These are phyloP conservation scores for Aotearoamyces nothofagi DNA, from an alignment of 2,329 filamentous ascomycete species.

Conservation along the genomic window DNA sequence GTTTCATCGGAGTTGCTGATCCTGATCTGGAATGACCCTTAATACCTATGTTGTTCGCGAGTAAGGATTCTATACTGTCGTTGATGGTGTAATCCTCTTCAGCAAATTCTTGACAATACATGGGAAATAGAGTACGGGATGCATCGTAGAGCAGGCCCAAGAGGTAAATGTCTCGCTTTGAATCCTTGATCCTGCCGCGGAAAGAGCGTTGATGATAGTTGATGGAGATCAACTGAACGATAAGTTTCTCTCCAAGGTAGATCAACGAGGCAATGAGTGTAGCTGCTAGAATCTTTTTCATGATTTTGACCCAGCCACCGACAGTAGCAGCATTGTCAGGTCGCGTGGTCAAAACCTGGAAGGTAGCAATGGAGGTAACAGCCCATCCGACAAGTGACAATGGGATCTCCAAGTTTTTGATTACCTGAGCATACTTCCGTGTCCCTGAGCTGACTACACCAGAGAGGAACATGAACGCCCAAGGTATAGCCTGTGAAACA, in stretches of 20 bases:
- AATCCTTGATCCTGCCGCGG: slow-evolving; percentile 69
- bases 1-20: slow-evolving; percentile 59
- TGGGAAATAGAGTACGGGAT: slow-evolving; percentile 75
- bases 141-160: slow-evolving; percentile 81
- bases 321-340: slow-evolving; percentile 6
- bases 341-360: slow-evolving; percentile 35
- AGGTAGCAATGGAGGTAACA: slow-evolving; percentile 45
- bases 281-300: slow-evolving; percentile 52
- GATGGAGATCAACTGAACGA: slow-evolving; percentile 73
- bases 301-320: slow-evolving; percentile 34
- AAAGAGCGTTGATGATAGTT: slow-evolving; percentile 78
- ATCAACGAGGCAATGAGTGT: slow-evolving; percentile 53
- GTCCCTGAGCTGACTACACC: slow-evolving; percentile 56
- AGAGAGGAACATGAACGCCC: slow-evolving; percentile 51
- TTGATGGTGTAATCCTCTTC: slow-evolving; percentile 90
- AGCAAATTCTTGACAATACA: slow-evolving; percentile 79
- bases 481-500: slow-evolving; percentile 42
- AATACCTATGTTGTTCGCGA: slow-evolving; percentile 35
- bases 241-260: slow-evolving; percentile 60
- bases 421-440: slow-evolving; percentile 52
- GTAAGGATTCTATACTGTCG: slow-evolving; percentile 59
- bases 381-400: slow-evolving; percentile 57
- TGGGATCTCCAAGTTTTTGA: slow-evolving; percentile 48
- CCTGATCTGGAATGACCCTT: slow-evolving; percentile 34
- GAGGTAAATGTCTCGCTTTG: slow-evolving; percentile 72